phyloP scores from a whole-genome alignment of 331 rosid genomes.

The Malus hybrid region DNA sequence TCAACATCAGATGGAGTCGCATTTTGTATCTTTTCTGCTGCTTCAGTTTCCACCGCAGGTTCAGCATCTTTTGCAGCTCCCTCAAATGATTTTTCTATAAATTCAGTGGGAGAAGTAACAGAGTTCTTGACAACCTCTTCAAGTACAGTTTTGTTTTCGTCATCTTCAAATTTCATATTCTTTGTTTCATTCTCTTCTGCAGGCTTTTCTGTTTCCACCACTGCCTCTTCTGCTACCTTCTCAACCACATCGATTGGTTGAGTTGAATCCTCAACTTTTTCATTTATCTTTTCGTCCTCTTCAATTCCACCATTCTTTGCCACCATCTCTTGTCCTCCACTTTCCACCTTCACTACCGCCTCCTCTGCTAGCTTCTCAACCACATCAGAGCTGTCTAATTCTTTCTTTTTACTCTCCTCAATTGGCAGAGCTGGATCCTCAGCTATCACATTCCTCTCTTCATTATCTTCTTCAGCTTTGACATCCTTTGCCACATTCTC shows the following conservation, averaged over 20 bases:
- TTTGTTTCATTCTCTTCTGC: slow-evolving; percentile 9
- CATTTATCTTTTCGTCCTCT: slow-evolving; percentile 19
- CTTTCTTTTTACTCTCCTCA: slow-evolving; percentile 22
- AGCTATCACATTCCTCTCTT: slow-evolving; percentile 15
- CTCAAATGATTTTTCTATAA: slow-evolving; percentile 11
- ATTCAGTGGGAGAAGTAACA: slow-evolving; percentile 3
- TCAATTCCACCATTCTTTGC: slow-evolving; percentile 3
- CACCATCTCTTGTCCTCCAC: slow-evolving; percentile 28
- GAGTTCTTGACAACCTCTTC: background rate
- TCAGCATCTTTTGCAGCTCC: slow-evolving; percentile 14
- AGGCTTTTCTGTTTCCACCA: background rate
- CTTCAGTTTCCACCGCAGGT: slow-evolving; percentile 20
- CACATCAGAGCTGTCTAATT: slow-evolving; percentile 1
- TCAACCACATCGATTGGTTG: slow-evolving; percentile 5
- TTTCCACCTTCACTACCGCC: slow-evolving; percentile 21
- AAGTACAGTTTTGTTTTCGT: background rate
- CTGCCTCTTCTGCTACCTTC: slow-evolving; percentile 25
- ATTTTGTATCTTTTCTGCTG: slow-evolving; percentile 16
- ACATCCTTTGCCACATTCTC: slow-evolving; percentile 11
- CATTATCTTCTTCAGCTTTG: slow-evolving; percentile 18
- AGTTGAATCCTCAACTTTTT: too few relatives aligned
- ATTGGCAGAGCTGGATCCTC: slow-evolving; percentile 14
- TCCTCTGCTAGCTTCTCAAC: slow-evolving; percentile 31
- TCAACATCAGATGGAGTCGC: slow-evolving; percentile 18
- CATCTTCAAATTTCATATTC: slow-evolving; percentile 8